Percentiles rank a stretch among this genome's conserved stretches.
Evolutionary conservation across 1,139 yeast species (phyloP).

Genomic region (Saccharomyces hybrid): DNA sequence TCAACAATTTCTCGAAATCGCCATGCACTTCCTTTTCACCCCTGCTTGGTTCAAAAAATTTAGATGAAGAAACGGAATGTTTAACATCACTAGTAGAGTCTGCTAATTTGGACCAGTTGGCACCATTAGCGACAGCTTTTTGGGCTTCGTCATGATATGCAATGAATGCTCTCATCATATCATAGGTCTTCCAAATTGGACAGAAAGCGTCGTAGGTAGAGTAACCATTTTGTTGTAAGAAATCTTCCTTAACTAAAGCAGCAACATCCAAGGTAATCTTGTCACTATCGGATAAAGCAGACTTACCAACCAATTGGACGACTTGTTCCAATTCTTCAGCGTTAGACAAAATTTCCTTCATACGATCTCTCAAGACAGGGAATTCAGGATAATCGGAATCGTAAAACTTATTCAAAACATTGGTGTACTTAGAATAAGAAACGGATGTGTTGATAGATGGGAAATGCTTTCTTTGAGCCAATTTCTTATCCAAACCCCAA

Average conservation of each 20-base stretch:
- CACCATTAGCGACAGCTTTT: constrained; percentile 90
- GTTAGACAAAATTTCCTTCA: constrained; percentile 87
- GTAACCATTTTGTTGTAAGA: constrained; percentile 98
- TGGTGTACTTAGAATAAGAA: constrained; percentile 93
- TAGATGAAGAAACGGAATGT: constrained; percentile 88
- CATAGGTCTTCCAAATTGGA: constrained; percentile 98
- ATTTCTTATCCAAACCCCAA: constrained; percentile 98
- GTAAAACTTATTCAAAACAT: constrained; percentile 76
- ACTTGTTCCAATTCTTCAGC: constrained; percentile 99
- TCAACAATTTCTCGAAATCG: constrained; percentile 70
- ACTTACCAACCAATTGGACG: constrained; percentile 97
- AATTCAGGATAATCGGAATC: constrained; percentile 84
- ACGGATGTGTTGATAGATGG: constrained; percentile 95
- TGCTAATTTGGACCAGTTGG: constrained; percentile 85
- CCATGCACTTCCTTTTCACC: constrained; percentile 75
- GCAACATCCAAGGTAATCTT: constrained; percentile 95
- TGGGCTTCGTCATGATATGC: constrained; percentile 95
- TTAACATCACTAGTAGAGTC: constrained; percentile 86
- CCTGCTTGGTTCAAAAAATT: constrained; percentile 90
- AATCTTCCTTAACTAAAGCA: constrained; percentile 86
- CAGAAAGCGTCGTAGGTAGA: constrained; percentile 97
- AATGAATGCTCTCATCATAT: constrained; percentile 94
- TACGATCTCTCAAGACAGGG: constrained; percentile 81
- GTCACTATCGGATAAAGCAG: constrained; percentile 93
- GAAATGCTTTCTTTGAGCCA: constrained; percentile 99